Evolutionary conservation across 2,329 filamentous ascomycete species (phyloP).

Genomic region (Aspergillus novoparasiticus): DNA sequence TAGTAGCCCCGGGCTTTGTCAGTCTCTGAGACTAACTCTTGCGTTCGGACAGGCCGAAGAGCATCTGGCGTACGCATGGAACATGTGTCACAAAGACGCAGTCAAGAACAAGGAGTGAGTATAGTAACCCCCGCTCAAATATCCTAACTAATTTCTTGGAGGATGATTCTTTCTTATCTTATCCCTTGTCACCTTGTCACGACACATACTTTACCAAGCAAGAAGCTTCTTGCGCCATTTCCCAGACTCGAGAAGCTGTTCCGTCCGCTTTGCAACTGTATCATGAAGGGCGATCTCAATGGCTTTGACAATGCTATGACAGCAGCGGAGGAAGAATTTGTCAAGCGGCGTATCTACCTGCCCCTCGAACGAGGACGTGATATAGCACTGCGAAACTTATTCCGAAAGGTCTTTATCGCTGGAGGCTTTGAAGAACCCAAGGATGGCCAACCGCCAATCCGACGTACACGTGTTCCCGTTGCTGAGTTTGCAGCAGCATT

Average conservation of each 20-base stretch:
- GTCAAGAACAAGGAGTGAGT: conserved; percentile 77
- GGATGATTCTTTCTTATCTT: conserved; percentile 89
- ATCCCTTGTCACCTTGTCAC: conserved; percentile 92
- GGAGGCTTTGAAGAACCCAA: conserved; percentile 80
- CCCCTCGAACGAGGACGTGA: conserved; percentile 91
- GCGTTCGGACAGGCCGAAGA: conserved; percentile 66
- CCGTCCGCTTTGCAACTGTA: conserved; percentile 73
- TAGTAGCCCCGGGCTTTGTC: not conserved
- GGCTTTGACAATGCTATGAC: conserved; percentile 82
- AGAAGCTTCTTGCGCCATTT: conserved; percentile 70
- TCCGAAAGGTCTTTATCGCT: conserved; percentile 85
- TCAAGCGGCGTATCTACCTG: conserved; percentile 89
- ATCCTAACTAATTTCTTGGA: conserved; percentile 41
- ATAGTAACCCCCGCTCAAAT: not conserved
- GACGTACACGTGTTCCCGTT: conserved; percentile 75
- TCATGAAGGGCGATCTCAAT: conserved; percentile 78
- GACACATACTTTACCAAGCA: conserved; percentile 78
- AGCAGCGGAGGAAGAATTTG: conserved; percentile 86
- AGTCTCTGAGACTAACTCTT: conserved; percentile 11
- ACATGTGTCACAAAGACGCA: conserved; percentile 74
- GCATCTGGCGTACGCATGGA: conserved; percentile 77
- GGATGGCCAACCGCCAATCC: conserved; percentile 63
- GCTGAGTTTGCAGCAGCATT: conserved; percentile 84
- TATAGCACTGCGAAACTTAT: conserved; percentile 85
- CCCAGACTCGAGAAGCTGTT: conserved; percentile 78